These are phyloP conservation scores for Lentinula detonsa DNA, from an alignment of 768 basidiomycete genomes.

Conservation along the genomic window DNA sequence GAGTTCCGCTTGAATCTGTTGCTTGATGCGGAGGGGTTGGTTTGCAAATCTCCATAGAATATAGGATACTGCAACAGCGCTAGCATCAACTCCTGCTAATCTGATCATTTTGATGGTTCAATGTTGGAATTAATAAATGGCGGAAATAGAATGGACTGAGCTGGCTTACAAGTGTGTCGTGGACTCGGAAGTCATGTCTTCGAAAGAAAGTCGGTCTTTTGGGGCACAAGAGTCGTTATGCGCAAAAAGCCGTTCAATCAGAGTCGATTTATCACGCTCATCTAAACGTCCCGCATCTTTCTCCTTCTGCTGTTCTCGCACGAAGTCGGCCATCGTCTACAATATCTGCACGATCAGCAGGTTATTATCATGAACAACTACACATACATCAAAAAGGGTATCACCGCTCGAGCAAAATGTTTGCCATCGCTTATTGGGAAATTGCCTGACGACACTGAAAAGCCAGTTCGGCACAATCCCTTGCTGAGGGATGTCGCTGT, in stretches of 20 bases:
- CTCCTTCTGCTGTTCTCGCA: conserved; percentile 68
- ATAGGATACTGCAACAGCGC: conserved; percentile 66
- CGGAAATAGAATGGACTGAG: background rate
- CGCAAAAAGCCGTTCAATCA: conserved; percentile 64
- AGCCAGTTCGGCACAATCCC: conserved; percentile 63
- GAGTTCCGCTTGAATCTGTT: conserved; percentile 63
- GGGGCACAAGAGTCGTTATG: conserved; percentile 41
- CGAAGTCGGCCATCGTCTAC: conserved; percentile 64
- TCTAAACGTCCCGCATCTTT: conserved; percentile 49
- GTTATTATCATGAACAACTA: background rate
- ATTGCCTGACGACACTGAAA: conserved; percentile 66
- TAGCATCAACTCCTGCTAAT: conserved; percentile 75
- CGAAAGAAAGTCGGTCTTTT: conserved; percentile 51
- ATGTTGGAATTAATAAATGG: background rate
- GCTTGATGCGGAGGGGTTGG: conserved; percentile 54
- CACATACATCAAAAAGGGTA: conserved; percentile 10
- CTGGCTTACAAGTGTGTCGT: conserved; percentile 70
- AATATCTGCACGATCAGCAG: background rate
- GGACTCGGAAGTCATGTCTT: conserved; percentile 71
- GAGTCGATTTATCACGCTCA: conserved; percentile 51
- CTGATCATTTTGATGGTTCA: conserved; percentile 24
- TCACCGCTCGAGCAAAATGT: conserved; percentile 74
- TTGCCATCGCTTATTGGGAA: conserved; percentile 63
- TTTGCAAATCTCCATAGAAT: conserved; percentile 75
- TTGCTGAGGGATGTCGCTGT: conserved; percentile 33